Conservation (phyloP, 352 stramenopile species). For the Globisporangium uncinulatum region DNA sequence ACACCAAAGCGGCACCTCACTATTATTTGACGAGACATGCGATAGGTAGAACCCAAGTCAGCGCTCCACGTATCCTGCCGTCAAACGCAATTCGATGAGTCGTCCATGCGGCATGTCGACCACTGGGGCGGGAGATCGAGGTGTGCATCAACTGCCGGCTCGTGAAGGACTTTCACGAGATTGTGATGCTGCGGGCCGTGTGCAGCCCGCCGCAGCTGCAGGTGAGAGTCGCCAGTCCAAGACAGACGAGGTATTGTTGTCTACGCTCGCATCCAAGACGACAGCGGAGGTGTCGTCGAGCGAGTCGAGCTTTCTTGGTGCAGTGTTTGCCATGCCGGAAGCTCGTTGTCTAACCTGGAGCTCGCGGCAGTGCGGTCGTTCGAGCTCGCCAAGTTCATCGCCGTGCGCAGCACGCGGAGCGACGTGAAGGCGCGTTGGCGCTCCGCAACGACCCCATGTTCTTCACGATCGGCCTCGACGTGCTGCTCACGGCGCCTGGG, state of each 20-base stretch:
- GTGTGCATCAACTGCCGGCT: conserved; percentile 85
- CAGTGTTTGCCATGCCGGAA: conserved; percentile 79
- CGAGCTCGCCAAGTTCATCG: conserved; percentile 60
- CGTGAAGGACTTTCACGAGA: conserved; percentile 86
- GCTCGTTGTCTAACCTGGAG: conserved; percentile 36
- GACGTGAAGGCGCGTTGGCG: conserved; percentile 62
- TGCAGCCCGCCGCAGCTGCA: conserved; percentile 77
- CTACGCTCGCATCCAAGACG: conserved; percentile 9
- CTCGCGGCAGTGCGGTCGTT: conserved; percentile 20
- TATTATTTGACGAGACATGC: too few species aligned
- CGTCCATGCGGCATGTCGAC: too few species aligned
- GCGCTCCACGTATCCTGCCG: too few species aligned
- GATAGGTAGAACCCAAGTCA: too few species aligned
- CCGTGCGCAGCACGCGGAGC: conserved; percentile 69
- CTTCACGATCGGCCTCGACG: conserved; percentile 63
- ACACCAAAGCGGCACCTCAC: too few species aligned
- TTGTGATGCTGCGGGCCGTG: conserved; percentile 66
- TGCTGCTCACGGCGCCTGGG: conserved; percentile 26
- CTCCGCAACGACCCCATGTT: conserved; percentile 85
- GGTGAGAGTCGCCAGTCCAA: conserved; percentile 56
- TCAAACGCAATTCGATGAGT: too few species aligned
- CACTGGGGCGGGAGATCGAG: conserved; percentile 81
- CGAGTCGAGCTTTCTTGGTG: conserved; percentile 72
- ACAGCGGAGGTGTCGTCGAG: conserved; percentile 16
- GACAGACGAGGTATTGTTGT: conserved; percentile 25